Evolutionary conservation across 23 red algal genomes (phyloP).

Genomic region (Gracilaria vermiculophylla): DNA sequence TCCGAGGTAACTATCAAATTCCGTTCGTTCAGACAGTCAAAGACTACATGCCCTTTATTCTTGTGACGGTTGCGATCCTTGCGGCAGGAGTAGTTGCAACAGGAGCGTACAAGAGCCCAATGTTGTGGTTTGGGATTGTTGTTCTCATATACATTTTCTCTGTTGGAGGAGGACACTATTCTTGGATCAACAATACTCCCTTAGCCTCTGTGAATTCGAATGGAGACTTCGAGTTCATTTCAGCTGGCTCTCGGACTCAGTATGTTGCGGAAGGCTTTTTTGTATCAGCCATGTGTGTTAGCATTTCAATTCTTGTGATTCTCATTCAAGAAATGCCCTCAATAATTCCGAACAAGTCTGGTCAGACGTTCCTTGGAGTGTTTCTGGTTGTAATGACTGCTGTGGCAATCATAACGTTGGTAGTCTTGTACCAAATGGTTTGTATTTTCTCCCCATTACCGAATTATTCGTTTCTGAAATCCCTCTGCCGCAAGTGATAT

Average conservation of each 20-base stretch:
- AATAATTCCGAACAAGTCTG: conserved; percentile 49
- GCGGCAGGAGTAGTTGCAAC: conserved; percentile 7
- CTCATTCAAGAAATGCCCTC: conserved; percentile 62
- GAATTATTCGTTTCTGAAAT: not conserved
- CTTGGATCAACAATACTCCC: conserved; percentile 70
- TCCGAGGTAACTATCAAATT: conserved; percentile 63
- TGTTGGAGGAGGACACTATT: conserved; percentile 72
- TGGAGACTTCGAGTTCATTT: conserved; percentile 48
- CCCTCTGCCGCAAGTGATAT: not conserved
- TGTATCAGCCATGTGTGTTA: conserved; percentile 52
- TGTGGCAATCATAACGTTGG: conserved; percentile 22
- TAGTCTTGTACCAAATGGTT: conserved; percentile 44
- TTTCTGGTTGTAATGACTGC: not conserved
- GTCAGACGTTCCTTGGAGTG: conserved; percentile 26
- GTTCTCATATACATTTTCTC: conserved; percentile 68
- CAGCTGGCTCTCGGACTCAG: conserved; percentile 58
- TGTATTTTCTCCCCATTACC: not conserved
- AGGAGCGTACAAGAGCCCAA: conserved; percentile 63
- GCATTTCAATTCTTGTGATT: conserved; percentile 60
- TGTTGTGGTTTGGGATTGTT: conserved; percentile 69
- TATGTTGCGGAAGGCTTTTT: conserved; percentile 75
- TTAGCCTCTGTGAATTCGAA: conserved; percentile 55
- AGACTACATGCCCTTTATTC: conserved; percentile 22
- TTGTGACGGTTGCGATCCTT: not conserved
- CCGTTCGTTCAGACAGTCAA: conserved; percentile 55